Conservation (phyloP, 371 early-diverging fungal species). For the Mortierella sp. region DNA sequence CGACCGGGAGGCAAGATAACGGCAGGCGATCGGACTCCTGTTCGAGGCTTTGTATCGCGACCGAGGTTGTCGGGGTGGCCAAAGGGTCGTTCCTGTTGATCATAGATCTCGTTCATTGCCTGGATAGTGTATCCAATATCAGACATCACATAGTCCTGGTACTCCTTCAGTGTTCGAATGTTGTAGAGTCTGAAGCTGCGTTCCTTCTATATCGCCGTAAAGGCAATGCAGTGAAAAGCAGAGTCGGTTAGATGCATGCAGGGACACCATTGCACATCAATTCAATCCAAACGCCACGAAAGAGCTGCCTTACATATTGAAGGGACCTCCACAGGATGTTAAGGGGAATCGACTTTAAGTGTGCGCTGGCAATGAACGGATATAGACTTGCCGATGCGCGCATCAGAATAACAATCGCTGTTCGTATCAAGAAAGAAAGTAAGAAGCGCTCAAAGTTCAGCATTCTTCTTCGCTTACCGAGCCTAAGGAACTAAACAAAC, state of each 20-base stretch:
- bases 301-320: constrained; percentile 1
- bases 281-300: neutral
- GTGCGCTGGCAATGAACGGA: constrained; percentile 26
- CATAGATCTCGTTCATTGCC: constrained; percentile 51
- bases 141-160: constrained; percentile 40
- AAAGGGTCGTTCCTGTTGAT: constrained; percentile 40
- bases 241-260: neutral
- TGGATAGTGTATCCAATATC: constrained; percentile 48
- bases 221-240: neutral
- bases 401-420: constrained; percentile 42
- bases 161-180: constrained; percentile 29
- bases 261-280: too few species aligned
- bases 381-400: constrained; percentile 42
- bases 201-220: constrained; percentile 6
- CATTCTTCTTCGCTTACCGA: too few species aligned
- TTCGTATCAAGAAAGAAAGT: neutral
- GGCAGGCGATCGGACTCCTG: constrained; percentile 2
- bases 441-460: too few species aligned
- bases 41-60: constrained; percentile 28
- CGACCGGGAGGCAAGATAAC: constrained; percentile 25
- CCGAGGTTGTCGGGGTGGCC: constrained; percentile 43
- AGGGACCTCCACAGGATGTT: constrained; percentile 32
- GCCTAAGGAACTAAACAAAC: too few species aligned
- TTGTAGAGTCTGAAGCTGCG: constrained; percentile 11
- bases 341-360: constrained; percentile 29